These are phyloP conservation scores for Microsporum ferrugineum DNA, from an alignment of 2,329 filamentous ascomycete genomes.

Conservation along the genomic window DNA sequence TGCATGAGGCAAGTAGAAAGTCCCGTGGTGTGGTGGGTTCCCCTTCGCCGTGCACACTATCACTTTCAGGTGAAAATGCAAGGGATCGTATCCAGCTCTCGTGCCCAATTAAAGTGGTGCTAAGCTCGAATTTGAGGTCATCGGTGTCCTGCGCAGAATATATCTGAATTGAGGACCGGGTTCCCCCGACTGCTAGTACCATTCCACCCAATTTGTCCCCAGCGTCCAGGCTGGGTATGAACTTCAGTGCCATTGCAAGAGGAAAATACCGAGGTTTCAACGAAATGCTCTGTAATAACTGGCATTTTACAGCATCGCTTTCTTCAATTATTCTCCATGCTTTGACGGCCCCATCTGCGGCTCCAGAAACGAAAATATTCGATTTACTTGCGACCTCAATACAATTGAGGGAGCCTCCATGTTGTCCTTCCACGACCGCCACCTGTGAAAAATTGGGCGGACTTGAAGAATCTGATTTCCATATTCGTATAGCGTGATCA, in stretches of 20 bases:
- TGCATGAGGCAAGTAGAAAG: slow-evolving; percentile 77
- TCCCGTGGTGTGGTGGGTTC: slow-evolving; percentile 47
- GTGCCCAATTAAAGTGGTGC: slow-evolving; percentile 72
- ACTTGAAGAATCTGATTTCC: slow-evolving; percentile 30
- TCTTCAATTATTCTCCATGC: slow-evolving; percentile 53
- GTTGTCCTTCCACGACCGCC: slow-evolving; percentile 46
- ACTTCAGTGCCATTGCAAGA: slow-evolving; percentile 56
- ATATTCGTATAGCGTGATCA: slow-evolving; percentile 63
- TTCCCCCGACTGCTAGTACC: slow-evolving; percentile 75
- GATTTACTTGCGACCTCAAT: slow-evolving; percentile 39
- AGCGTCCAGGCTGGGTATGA: slow-evolving; percentile 39
- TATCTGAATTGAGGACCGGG: slow-evolving; percentile 68
- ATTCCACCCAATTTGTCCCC: slow-evolving; percentile 32
- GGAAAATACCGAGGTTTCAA: slow-evolving; percentile 74
- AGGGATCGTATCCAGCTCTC: slow-evolving; percentile 91
- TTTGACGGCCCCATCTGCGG: slow-evolving; percentile 52
- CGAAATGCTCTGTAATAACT: slow-evolving; percentile 57
- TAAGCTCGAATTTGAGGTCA: slow-evolving; percentile 49
- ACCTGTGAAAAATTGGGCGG: slow-evolving; percentile 30
- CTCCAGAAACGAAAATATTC: slow-evolving; percentile 46
- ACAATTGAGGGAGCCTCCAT: slow-evolving; percentile 63
- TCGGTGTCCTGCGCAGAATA: slow-evolving; percentile 48
- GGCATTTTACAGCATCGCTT: slow-evolving; percentile 25
- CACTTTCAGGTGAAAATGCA: slow-evolving; percentile 49
- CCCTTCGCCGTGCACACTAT: slow-evolving; percentile 33